Evolutionary conservation across 768 basidiomycete species (phyloP), one percentile per base, ranked within the genome.

Genomic region (Naematelia aurantialba): DNA sequence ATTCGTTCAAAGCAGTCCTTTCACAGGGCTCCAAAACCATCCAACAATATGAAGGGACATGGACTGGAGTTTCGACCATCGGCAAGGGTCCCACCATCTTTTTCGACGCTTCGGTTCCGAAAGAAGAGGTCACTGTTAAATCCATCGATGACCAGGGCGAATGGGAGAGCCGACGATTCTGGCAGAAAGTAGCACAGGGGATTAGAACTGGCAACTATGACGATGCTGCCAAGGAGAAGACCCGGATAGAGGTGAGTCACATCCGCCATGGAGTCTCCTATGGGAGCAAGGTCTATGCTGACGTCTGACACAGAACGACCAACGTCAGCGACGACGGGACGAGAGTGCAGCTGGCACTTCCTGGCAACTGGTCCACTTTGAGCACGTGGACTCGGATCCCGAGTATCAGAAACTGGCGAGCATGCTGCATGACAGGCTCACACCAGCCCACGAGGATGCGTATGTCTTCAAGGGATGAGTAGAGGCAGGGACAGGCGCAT

Each of bases 191-290:
- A 22, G 87, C 92, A 21, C 88, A 88, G 74, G 94, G 94, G 13
- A 98, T 98, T 60, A 79, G 87, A 56, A 87, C 87, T 58, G 89
- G 89, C 13, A 90, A 97, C 71, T 98, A 91, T 73, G 94, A 99
- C 52, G 78, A 81, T n/a, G 94, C 94, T 2, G 87, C 87, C 60
- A 80, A 78, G 65, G 94, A 92, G 74, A 97, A 99, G 85, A 83
- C 81, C 48, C 83, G 85, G 77, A 91, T 98, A 48, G 94, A 98
- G 87, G 91, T 88, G 70, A 63, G 76, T 55, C 31, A 22, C 24
- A 46, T 22, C 17, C 5, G 45, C n/a, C n/a, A n/a, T n/a, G n/a
- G n/a, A n/a, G 44, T 29, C 11, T 12, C 42, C 12, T 52, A 17
- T 14, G 27, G 31, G 22, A 2, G 48, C 19, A 53, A 47, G 25